Evolutionary conservation across 2,329 filamentous ascomycete genomes (phyloP).

Genomic region (Myriosclerotinia duriaeana): DNA sequence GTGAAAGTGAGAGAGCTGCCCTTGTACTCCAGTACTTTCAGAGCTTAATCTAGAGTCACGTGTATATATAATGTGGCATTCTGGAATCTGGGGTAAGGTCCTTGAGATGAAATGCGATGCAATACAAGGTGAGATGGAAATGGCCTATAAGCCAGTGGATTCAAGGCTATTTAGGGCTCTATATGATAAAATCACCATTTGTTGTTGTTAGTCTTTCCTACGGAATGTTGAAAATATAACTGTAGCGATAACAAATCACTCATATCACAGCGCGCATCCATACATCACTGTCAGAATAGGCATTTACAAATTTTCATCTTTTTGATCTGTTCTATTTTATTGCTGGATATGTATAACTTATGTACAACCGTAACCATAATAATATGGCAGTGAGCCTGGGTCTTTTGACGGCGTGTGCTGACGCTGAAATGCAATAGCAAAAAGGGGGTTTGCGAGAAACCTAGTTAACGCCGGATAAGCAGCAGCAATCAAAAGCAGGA

Average conservation of each 20-base stretch:
- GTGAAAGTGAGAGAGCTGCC: constrained; percentile 14
- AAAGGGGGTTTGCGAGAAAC: neutral
- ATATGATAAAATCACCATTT: too few species aligned
- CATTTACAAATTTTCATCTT: neutral
- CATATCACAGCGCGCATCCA: constrained; percentile 1
- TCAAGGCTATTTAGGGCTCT: neutral
- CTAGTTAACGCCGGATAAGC: constrained; percentile 27
- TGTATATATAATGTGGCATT: constrained; percentile 12
- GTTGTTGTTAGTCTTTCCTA: neutral
- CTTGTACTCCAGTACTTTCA: constrained; percentile 4
- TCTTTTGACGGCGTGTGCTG: neutral
- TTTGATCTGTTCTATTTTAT: neutral
- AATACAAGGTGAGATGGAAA: neutral
- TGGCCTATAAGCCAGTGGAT: neutral
- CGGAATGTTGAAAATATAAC: neutral
- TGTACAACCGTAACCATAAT: neutral
- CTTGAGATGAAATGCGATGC: neutral
- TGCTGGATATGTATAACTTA: neutral
- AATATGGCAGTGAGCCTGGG: neutral
- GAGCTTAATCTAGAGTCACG: constrained; percentile 20
- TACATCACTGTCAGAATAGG: neutral
- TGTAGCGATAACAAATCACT: neutral
- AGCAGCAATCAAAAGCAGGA: constrained; percentile 35
- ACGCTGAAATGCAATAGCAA: constrained; percentile 17
- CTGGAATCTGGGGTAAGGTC: neutral